These are phyloP conservation scores for Backusella tarrabulga DNA, from an alignment of 192 early-diverging fungal species.

Conservation along the genomic window DNA sequence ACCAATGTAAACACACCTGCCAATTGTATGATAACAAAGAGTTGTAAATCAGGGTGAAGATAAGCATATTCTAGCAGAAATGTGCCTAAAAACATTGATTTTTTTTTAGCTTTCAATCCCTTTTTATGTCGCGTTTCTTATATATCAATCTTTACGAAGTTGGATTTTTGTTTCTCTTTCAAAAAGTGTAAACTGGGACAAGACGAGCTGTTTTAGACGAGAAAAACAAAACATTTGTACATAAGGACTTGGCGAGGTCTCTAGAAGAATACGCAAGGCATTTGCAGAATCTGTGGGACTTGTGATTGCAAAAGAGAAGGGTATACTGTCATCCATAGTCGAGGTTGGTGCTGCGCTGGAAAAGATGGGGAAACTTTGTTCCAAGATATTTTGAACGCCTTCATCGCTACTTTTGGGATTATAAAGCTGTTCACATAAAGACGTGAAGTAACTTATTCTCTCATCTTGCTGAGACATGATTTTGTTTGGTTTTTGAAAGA, in stretches of 20 bases:
- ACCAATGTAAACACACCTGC: conserved; percentile 61
- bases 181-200: conserved; percentile 36
- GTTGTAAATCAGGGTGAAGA: conserved; percentile 51
- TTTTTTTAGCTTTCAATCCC: not conserved
- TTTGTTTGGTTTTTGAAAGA: not conserved
- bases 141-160: conserved; percentile 17
- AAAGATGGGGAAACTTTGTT: conserved; percentile 73
- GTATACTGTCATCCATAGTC: not conserved
- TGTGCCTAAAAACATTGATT: conserved; percentile 39
- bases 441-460: conserved; percentile 24
- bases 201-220: conserved; percentile 57
- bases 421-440: conserved; percentile 59
- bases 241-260: conserved; percentile 61
- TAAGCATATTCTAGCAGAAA: conserved; percentile 61
- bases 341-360: not conserved
- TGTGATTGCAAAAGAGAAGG: conserved; percentile 33
- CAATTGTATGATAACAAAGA: conserved; percentile 57
- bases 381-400: conserved; percentile 69
- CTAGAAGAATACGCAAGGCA: conserved; percentile 54
- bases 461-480: conserved; percentile 22
- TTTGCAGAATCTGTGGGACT: conserved; percentile 55
- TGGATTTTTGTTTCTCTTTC: conserved; percentile 28
- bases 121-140: not conserved
- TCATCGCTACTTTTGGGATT: conserved; percentile 53
- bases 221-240: conserved; percentile 61